Percentiles rank a stretch among this genome's conserved stretches.
phyloP scores from a whole-genome alignment of 2,329 filamentous ascomycete genomes.

The Curvularia lunata region DNA sequence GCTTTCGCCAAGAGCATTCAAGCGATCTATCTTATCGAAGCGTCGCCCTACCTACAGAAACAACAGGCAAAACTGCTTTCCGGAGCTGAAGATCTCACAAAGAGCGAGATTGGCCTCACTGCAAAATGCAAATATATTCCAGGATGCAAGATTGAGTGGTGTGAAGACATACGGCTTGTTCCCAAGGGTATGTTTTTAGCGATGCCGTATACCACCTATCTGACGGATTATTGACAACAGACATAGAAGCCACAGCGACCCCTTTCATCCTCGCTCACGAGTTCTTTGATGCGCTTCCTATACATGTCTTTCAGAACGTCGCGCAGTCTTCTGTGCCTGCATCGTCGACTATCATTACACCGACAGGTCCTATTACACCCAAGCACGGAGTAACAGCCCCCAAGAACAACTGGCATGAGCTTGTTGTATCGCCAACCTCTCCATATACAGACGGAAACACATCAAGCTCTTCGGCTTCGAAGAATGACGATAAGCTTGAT shows the following conservation, averaged over 20 bases:
- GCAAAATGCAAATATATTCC: slow-evolving; percentile 77
- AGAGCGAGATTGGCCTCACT: slow-evolving; percentile 75
- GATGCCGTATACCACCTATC: neutral
- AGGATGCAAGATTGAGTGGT: slow-evolving; percentile 80
- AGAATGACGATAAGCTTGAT: slow-evolving; percentile 63
- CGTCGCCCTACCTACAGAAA: slow-evolving; percentile 77
- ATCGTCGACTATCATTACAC: slow-evolving; percentile 54
- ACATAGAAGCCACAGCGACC: slow-evolving; percentile 68
- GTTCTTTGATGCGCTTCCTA: slow-evolving; percentile 97
- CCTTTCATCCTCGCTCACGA: slow-evolving; percentile 97
- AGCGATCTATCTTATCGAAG: slow-evolving; percentile 91
- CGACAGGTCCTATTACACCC: slow-evolving; percentile 57
- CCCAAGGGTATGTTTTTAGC: slow-evolving; percentile 64
- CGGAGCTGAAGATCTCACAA: slow-evolving; percentile 70
- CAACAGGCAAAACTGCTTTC: slow-evolving; percentile 84
- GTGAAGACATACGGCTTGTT: slow-evolving; percentile 84
- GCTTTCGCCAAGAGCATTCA: slow-evolving; percentile 78
- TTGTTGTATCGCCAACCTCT: slow-evolving; percentile 52
- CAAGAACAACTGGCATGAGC: slow-evolving; percentile 52
- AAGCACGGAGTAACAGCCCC: slow-evolving; percentile 45
- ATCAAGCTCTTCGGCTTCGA: slow-evolving; percentile 19
- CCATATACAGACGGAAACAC: slow-evolving; percentile 51
- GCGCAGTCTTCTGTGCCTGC: slow-evolving; percentile 49
- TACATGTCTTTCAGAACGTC: slow-evolving; percentile 90
- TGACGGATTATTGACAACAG: slow-evolving; percentile 23